Conservation (phyloP, 73 alveolate species). For the Paramecium biaurelia region DNA sequence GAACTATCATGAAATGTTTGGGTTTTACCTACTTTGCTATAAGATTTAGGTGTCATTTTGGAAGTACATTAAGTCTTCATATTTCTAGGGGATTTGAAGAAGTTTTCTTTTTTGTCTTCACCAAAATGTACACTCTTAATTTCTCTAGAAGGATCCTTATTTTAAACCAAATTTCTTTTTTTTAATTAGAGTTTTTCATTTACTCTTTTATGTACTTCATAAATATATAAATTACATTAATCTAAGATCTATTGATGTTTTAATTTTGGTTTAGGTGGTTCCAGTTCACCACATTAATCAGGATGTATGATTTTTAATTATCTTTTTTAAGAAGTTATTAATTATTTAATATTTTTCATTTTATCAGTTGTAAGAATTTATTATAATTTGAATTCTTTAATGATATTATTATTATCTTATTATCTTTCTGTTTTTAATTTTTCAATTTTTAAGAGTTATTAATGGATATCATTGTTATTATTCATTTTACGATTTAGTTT, state of each 20-base stretch:
- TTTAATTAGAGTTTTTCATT: background rate
- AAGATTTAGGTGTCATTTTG: constrained; percentile 2
- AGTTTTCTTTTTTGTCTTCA: constrained; percentile 23
- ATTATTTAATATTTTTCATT: constrained; percentile 4
- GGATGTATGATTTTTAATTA: constrained; percentile 2
- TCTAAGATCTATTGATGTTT: constrained; percentile 26
- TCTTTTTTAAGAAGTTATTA: background rate
- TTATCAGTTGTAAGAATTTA: constrained; percentile 1
- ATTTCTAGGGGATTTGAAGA: constrained; percentile 1
- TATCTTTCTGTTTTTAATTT: constrained; percentile 37
- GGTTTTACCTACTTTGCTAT: background rate
- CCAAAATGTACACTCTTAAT: constrained; percentile 14
- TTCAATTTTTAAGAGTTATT: background rate
- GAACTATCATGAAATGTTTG: constrained; percentile 15
- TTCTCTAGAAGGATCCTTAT: background rate
- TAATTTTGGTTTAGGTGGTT: background rate
- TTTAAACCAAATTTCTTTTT: background rate
- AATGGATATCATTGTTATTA: background rate
- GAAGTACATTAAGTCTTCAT: constrained; percentile 14
- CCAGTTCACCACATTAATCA: constrained; percentile 25
- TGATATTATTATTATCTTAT: background rate
- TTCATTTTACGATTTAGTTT: background rate
- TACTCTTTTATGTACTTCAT: constrained; percentile 44
- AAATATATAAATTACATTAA: background rate
- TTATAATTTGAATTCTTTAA: background rate